phyloP scores from a whole-genome alignment of 2,329 filamentous ascomycete genomes.

The Venturia nashicola region DNA sequence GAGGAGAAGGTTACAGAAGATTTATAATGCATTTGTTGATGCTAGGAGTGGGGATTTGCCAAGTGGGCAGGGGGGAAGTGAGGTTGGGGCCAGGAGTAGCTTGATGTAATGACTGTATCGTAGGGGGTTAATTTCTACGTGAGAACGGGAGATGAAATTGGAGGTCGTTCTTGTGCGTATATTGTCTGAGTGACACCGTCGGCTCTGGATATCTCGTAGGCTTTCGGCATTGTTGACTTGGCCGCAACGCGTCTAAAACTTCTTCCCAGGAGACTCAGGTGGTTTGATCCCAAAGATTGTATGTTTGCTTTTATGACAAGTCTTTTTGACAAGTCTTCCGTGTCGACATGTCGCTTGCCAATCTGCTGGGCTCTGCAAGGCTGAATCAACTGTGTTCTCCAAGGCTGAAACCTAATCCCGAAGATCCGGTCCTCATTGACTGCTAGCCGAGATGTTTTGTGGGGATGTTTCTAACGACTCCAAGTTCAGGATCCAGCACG shows the following conservation, averaged over 20 bases:
- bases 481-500: background rate
- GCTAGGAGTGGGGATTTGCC: constrained; percentile 92
- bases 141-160: too few relatives aligned
- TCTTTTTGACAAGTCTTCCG: too few relatives aligned
- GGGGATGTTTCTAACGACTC: background rate
- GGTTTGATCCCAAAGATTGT: too few relatives aligned
- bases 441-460: background rate
- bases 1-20: constrained; percentile 57
- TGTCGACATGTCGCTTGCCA: too few relatives aligned
- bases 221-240: too few relatives aligned
- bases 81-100: constrained; percentile 84
- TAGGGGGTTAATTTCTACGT: background rate
- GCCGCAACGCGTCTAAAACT: too few relatives aligned
- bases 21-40: constrained; percentile 88
- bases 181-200: too few relatives aligned
- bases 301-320: too few relatives aligned
- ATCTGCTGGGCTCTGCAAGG: background rate
- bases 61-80: constrained; percentile 79
- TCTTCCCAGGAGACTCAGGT: too few relatives aligned
- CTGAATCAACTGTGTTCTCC: too few relatives aligned
- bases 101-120: constrained; percentile 53
- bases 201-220: too few relatives aligned
- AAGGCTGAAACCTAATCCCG: background rate
- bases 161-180: too few relatives aligned
- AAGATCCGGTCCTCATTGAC: background rate